A percentile compares a stretch with the other conserved stretches of the same genome.
Conservation (phyloP, 2,329 filamentous ascomycete genomes). For the Epichloe gansuensis region DNA sequence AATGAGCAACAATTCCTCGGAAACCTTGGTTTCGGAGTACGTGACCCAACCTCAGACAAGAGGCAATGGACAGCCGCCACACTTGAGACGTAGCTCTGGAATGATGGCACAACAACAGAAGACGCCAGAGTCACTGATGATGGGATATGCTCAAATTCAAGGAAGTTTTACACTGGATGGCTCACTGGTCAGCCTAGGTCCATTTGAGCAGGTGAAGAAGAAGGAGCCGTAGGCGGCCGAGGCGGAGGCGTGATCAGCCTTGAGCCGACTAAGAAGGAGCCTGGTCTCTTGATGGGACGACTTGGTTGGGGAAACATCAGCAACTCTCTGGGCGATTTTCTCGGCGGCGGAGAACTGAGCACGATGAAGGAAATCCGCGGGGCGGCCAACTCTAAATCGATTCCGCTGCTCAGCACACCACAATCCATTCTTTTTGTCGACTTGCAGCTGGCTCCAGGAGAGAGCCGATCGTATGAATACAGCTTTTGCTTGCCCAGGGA, state of each 20-base stretch:
- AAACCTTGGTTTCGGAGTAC: slow-evolving; percentile 87
- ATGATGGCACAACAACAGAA: slow-evolving; percentile 31
- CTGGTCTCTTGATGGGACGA: slow-evolving; percentile 69
- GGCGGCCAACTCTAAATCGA: slow-evolving; percentile 70
- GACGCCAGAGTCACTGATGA: slow-evolving; percentile 74
- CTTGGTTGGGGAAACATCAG: slow-evolving; percentile 84
- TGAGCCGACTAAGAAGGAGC: slow-evolving; percentile 60
- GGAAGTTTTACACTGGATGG: slow-evolving; percentile 88
- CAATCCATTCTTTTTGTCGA: slow-evolving; percentile 96
- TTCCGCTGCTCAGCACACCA: slow-evolving; percentile 86
- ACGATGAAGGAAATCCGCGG: slow-evolving; percentile 94
- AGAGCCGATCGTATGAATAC: slow-evolving; percentile 81
- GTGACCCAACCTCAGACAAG: slow-evolving; percentile 37
- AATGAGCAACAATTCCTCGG: slow-evolving; percentile 85
- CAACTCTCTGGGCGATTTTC: slow-evolving; percentile 73
- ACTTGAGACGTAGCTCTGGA: slow-evolving; percentile 35
- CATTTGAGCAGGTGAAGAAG: slow-evolving; percentile 91
- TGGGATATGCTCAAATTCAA: slow-evolving; percentile 92
- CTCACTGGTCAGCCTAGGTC: slow-evolving; percentile 75
- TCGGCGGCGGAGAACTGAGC: slow-evolving; percentile 80
- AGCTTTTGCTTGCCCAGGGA: slow-evolving; percentile 72
- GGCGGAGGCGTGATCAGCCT: slow-evolving; percentile 78
- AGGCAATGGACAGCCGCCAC: slow-evolving; percentile 26
- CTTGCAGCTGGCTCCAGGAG: slow-evolving; percentile 72
- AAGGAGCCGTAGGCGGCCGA: slow-evolving; percentile 80